A percentile compares a stretch with the other conserved stretches of the same genome.
Evolutionary conservation across 1,284 basidiomycete genomes (phyloP).

Genomic region (Dichomitus squalens): DNA sequence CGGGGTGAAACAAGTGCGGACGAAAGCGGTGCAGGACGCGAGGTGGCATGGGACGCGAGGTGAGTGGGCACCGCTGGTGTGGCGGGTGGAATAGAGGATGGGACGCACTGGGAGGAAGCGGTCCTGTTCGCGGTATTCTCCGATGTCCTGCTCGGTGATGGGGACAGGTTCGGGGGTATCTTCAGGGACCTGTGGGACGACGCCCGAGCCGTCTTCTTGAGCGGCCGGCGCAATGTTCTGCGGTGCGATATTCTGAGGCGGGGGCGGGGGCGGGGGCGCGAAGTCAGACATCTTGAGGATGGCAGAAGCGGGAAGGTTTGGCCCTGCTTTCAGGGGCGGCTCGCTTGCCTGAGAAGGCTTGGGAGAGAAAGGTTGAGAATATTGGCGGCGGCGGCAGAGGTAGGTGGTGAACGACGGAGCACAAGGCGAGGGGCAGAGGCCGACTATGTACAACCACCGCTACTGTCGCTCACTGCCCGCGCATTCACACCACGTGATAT

Average conservation of each 20-base stretch:
- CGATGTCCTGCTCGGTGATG: slow-evolving; percentile 90
- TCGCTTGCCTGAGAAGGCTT: no score
- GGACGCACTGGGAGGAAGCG: slow-evolving; percentile 83
- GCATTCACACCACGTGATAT: no score
- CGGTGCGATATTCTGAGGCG: slow-evolving; percentile 37
- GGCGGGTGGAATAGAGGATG: background rate
- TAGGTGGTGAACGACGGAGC: no score
- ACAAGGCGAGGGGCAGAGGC: no score
- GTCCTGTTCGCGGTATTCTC: slow-evolving; percentile 91
- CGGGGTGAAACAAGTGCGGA: background rate
- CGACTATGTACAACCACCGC: no score
- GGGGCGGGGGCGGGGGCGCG: slow-evolving; percentile 52
- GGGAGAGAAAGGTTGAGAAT: no score
- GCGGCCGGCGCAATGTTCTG: slow-evolving; percentile 48
- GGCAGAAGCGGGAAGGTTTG: background rate
- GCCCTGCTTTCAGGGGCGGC: background rate
- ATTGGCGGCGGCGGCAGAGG: no score
- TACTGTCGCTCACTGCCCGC: no score
- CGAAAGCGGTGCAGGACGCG: background rate
- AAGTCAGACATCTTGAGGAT: slow-evolving; percentile 48
- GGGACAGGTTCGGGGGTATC: slow-evolving; percentile 61
- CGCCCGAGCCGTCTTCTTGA: slow-evolving; percentile 48
- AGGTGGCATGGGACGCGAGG: background rate
- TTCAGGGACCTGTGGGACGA: slow-evolving; percentile 40
- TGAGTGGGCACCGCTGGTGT: background rate